Evolutionary conservation across 345 rosid species (phyloP).

Genomic region (Camelina neglecta): DNA sequence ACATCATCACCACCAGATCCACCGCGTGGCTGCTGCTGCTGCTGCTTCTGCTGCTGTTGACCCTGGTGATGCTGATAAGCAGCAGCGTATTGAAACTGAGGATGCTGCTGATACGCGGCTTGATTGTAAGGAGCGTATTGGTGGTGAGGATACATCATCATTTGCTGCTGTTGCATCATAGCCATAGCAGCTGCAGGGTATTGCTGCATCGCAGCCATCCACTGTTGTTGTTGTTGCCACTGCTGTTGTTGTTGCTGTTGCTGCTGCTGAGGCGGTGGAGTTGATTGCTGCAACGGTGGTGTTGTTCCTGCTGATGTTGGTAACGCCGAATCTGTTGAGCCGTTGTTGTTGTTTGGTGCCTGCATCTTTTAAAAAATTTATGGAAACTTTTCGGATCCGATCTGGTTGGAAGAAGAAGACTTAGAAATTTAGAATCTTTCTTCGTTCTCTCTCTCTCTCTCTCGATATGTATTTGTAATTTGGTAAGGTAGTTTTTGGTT

Average conservation of each 20-base stretch:
- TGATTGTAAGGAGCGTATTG: slow-evolving; percentile 54
- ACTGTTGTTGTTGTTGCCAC: slow-evolving; percentile 49
- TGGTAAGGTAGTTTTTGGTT: background rate
- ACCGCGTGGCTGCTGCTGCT: slow-evolving; percentile 43
- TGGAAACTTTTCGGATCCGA: slow-evolving; percentile 22
- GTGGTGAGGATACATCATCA: slow-evolving; percentile 91
- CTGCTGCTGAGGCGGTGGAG: slow-evolving; percentile 49
- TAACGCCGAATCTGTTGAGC: slow-evolving; percentile 49
- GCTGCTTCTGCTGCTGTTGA: slow-evolving; percentile 27
- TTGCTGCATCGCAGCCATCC: slow-evolving; percentile 86
- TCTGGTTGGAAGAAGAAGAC: slow-evolving; percentile 12
- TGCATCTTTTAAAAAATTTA: slow-evolving; percentile 41
- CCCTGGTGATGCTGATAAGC: slow-evolving; percentile 28
- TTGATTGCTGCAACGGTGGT: slow-evolving; percentile 46
- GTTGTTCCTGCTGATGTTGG: slow-evolving; percentile 44
- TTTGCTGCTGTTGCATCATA: slow-evolving; percentile 86
- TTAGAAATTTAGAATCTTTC: background rate
- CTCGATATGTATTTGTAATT: background rate
- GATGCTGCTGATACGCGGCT: slow-evolving; percentile 40
- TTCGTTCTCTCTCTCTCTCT: slow-evolving; percentile 17
- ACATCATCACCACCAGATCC: slow-evolving; percentile 63
- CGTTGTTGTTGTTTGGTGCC: slow-evolving; percentile 47
- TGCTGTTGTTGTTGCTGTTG: slow-evolving; percentile 26
- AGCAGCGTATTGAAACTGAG: slow-evolving; percentile 38
- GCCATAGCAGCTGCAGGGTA: slow-evolving; percentile 90